These are phyloP conservation scores for Tephrocybe sp. DNA, from an alignment of 768 basidiomycete species.

Conservation along the genomic window DNA sequence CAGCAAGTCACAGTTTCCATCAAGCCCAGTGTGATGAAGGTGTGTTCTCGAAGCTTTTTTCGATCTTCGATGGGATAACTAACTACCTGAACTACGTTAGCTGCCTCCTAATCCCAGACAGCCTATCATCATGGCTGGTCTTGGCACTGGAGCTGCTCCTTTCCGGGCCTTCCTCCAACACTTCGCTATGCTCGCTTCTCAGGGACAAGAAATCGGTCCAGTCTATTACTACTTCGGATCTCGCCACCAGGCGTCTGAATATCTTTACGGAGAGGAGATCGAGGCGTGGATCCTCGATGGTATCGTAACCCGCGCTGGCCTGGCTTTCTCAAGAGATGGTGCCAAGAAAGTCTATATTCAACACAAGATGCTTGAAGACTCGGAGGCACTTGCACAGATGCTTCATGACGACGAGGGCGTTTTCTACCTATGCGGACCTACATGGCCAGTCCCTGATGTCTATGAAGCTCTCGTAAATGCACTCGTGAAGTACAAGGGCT, in stretches of 20 bases:
- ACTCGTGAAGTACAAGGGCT: constrained; percentile 67
- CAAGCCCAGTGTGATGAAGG: constrained; percentile 99
- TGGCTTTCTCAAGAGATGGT: constrained; percentile 96
- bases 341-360: constrained; percentile 97
- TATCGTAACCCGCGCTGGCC: constrained; percentile 83
- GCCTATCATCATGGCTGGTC: constrained; percentile 97
- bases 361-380: constrained; percentile 95
- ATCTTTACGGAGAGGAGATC: constrained; percentile 95
- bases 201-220: constrained; percentile 83
- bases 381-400: constrained; percentile 69
- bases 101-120: constrained; percentile 81
- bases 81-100: constrained; percentile 32
- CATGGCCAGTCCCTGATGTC: constrained; percentile 99
- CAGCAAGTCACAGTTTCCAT: constrained; percentile 96
- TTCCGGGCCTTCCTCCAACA: constrained; percentile 99
- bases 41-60: constrained; percentile 26
- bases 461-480: constrained; percentile 89
- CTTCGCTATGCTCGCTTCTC: constrained; percentile 75
- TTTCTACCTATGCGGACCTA: constrained; percentile 97
- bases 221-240: constrained; percentile 99
- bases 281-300: constrained; percentile 88
- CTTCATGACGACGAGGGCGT: constrained; percentile 71
- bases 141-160: constrained; percentile 97
- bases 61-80: constrained; percentile 5
- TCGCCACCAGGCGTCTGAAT: constrained; percentile 92